Evolutionary conservation across 306 rosid genomes (phyloP), one percentile per base, ranked within the genome.

Genomic region (Cucurbita maxima): DNA sequence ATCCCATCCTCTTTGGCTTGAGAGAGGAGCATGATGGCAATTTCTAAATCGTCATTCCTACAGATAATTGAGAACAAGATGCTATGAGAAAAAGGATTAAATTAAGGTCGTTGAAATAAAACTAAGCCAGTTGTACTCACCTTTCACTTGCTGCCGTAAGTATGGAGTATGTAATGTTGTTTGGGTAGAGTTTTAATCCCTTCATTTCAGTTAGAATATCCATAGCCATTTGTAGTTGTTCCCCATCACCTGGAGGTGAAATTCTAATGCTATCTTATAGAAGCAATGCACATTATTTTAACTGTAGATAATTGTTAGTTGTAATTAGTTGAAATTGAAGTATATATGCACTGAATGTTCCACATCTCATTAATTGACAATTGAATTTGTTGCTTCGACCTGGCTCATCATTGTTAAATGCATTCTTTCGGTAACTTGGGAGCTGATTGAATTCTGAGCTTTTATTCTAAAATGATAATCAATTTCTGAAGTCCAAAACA

Each of bases 111-210:
- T 20, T 11, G n/a, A 50, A 13, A 36, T 25, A 50, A 72, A 43
- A 72, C 11, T 19, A 18, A 38, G 63, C 64, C 52, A 36, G 19
- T 38, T 78, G 67, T 57, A 75, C 90, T 80, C 84, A 89, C 98
- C 82, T 94, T 79, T 91, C 97, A 76, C 92, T 87, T 60, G 97
- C 96, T 75, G 84, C 87, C 11, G 87, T 71, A 59, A 94, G 92
- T 82, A 94, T 73, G 76, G 96, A 90, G 87, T 86, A 94, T 30
- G 98, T 94, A 83, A 94, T 86, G 78, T 84, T 84, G 88, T 94
- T 86, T 48, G 98, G 96, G 66, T 77, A 54, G 82, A 94, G 76
- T 71, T 95, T 96, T 58, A 87, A 79, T 62, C 77, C 85, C 82
- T 87, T 90, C 96, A 94, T 89, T 84, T 91, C 95, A 4, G 77